A percentile compares a stretch with the other conserved stretches of the same genome.
phyloP scores from a whole-genome alignment of 305 asterid genomes.

The Fraxinus sp. region DNA sequence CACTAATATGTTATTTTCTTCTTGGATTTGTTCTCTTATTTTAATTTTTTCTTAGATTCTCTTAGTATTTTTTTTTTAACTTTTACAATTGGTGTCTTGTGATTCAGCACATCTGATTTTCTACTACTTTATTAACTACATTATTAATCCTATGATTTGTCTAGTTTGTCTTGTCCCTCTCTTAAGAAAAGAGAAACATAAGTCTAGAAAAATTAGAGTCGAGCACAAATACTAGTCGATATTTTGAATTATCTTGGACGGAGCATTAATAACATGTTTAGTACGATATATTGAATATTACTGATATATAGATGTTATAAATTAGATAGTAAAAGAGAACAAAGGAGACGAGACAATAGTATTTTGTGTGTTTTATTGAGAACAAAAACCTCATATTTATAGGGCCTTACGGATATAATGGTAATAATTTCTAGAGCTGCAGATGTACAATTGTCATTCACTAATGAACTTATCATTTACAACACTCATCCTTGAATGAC shows the following conservation, averaged over 20 bases:
- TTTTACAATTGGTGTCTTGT: constrained; percentile 26
- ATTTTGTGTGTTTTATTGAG: background rate
- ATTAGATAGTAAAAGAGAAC: background rate
- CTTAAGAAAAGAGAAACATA: background rate
- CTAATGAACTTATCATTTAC: background rate
- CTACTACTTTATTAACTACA: constrained; percentile 5
- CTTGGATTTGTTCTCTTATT: constrained; percentile 21
- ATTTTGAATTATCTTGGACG: background rate
- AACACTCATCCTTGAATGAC: background rate
- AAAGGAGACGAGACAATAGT: background rate
- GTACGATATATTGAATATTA: background rate
- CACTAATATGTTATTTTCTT: constrained; percentile 7
- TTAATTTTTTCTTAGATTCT: constrained; percentile 26
- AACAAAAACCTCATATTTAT: background rate
- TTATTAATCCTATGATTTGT: background rate
- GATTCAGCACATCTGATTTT: constrained; percentile 16
- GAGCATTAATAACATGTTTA: background rate
- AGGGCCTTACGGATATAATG: no score
- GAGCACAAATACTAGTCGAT: background rate
- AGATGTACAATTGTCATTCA: no score
- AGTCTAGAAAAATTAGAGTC: background rate
- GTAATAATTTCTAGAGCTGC: background rate
- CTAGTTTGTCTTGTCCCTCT: constrained; percentile 10
- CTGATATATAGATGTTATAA: background rate
- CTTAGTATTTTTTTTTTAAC: background rate